Percentiles rank a stretch among this genome's conserved stretches.
Conservation (phyloP, 768 basidiomycete species). For the Wakefieldia striispora region DNA sequence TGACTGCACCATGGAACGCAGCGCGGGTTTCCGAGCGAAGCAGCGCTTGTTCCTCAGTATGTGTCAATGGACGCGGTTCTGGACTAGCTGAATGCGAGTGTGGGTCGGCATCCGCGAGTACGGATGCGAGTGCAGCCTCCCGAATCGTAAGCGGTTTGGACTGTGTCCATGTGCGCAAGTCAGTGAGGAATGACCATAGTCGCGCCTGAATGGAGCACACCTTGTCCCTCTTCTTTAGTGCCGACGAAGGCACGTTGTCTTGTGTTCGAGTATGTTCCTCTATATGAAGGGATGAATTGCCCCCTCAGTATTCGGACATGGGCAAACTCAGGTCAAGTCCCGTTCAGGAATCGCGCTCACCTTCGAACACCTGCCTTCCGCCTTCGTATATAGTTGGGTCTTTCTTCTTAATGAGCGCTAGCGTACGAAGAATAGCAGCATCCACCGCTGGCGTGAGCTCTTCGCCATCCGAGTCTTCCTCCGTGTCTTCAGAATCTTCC, state of each 20-base stretch:
- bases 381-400: conserved; percentile 84
- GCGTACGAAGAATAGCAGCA: conserved; percentile 88
- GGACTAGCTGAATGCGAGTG: conserved; percentile 58
- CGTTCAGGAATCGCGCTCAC: conserved; percentile 36
- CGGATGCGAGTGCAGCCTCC: conserved; percentile 66
- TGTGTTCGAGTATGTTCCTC: conserved; percentile 61
- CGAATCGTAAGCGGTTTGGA: conserved; percentile 73
- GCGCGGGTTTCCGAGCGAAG: conserved; percentile 81
- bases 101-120: conserved; percentile 46
- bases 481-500: conserved; percentile 67
- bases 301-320: not conserved
- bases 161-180: conserved; percentile 30
- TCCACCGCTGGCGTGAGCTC: conserved; percentile 93
- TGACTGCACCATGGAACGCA: conserved; percentile 63
- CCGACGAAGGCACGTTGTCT: conserved; percentile 22
- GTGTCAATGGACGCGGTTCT: conserved; percentile 54
- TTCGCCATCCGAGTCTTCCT: conserved; percentile 94
- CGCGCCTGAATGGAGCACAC: conserved; percentile 30
- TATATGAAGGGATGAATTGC: conserved; percentile 23
- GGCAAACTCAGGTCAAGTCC: not conserved
- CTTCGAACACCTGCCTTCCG: conserved; percentile 72
- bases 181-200: not conserved
- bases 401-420: conserved; percentile 77
- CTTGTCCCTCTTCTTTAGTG: conserved; percentile 47
- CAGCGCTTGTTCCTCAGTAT: conserved; percentile 72